phyloP scores from a whole-genome alignment of 768 basidiomycete species.

The Calocybe gangraenosa region DNA sequence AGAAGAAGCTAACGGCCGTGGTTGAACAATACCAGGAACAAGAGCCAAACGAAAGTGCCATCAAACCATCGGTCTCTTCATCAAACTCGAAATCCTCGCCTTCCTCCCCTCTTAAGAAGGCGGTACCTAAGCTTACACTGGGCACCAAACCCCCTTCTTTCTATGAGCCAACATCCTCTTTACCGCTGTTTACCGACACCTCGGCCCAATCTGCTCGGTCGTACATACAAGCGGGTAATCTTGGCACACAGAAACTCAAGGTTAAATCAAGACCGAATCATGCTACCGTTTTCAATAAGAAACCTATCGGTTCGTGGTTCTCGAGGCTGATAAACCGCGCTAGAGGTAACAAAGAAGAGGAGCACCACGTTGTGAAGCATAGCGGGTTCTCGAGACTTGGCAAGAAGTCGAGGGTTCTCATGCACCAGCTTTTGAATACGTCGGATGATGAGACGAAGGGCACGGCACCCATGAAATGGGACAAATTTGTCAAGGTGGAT shows the following conservation, averaged over 20 bases:
- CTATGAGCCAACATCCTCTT: slow-evolving; percentile 25
- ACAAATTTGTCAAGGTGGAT: slow-evolving; percentile 66
- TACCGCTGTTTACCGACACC: slow-evolving; percentile 39
- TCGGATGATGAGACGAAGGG: slow-evolving; percentile 54
- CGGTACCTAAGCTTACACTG: slow-evolving; percentile 14
- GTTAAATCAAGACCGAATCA: slow-evolving; percentile 66
- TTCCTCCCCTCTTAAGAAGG: slow-evolving; percentile 19
- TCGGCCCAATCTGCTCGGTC: slow-evolving; percentile 67
- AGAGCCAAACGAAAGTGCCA: no score
- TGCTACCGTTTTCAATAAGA: slow-evolving; percentile 38
- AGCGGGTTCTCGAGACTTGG: slow-evolving; percentile 50
- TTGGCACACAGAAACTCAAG: slow-evolving; percentile 53
- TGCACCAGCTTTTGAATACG: slow-evolving; percentile 64
- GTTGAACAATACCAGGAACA: background rate
- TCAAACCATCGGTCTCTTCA: slow-evolving; percentile 3
- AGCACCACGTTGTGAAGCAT: slow-evolving; percentile 40
- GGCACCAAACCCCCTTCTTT: slow-evolving; percentile 19
- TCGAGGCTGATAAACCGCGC: slow-evolving; percentile 35
- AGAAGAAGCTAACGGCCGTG: slow-evolving; percentile 40
- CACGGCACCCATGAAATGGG: slow-evolving; percentile 68
- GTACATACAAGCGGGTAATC: slow-evolving; percentile 54
- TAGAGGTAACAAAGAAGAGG: slow-evolving; percentile 31
- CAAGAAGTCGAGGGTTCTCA: slow-evolving; percentile 53
- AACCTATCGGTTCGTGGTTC: slow-evolving; percentile 45
- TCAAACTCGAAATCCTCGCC: no score